phyloP scores from a whole-genome alignment of 2,329 filamentous ascomycete genomes.

The Cytospora leucostoma region DNA sequence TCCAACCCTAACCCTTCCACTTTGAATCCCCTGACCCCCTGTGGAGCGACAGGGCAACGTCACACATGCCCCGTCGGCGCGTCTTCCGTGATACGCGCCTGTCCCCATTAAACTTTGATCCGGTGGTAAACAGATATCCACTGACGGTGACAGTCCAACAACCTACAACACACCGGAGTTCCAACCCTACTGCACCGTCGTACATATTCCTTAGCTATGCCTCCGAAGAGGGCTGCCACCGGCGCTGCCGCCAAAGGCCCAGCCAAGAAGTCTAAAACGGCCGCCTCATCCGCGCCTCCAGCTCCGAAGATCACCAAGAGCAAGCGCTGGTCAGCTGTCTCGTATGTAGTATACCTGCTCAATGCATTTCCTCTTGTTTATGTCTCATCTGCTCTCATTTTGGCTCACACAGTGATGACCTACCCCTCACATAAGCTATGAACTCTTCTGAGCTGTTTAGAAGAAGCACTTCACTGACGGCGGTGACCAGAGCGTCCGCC shows the following conservation, averaged over 20 bases:
- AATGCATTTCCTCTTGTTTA: neutral
- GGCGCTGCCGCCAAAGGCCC: neutral
- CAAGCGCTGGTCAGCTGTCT: constrained; percentile 4
- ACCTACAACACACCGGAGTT: neutral
- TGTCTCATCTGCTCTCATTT: neutral
- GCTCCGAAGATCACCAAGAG: neutral
- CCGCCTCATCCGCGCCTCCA: neutral
- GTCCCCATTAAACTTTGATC: neutral
- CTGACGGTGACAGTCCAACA: neutral
- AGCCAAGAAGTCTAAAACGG: constrained; percentile 7
- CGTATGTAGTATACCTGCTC: neutral
- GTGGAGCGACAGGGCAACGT: neutral
- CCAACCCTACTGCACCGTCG: neutral
- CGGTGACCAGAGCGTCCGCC: neutral
- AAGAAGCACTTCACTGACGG: neutral
- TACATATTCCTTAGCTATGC: neutral
- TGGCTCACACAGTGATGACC: no score
- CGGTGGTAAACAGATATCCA: neutral
- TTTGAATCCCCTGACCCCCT: neutral
- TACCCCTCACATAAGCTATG: neutral
- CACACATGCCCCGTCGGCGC: neutral
- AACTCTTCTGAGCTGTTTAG: no score
- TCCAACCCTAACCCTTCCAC: neutral
- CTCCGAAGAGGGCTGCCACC: constrained; percentile 10
- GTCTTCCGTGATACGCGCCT: neutral